Percentiles rank a stretch among this genome's conserved stretches.
phyloP scores from a whole-genome alignment of 1,284 basidiomycete species.

The Ustilago loliicola region DNA sequence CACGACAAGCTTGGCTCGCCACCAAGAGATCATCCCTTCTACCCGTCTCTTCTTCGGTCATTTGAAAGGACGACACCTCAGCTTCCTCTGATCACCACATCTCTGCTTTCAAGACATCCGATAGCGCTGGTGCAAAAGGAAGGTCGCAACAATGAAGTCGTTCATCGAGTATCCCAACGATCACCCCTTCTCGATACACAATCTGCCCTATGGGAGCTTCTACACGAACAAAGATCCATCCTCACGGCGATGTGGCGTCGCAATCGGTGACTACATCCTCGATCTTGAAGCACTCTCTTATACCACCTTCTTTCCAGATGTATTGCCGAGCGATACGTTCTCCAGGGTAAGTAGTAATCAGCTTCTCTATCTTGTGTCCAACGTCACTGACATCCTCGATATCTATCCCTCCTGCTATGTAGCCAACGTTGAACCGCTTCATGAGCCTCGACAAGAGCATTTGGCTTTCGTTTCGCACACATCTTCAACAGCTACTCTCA shows the following conservation, averaged over 20 bases:
- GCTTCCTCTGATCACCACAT: neutral
- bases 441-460: slow-evolving; percentile 16
- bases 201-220: slow-evolving; percentile 58
- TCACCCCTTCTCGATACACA: slow-evolving; percentile 55
- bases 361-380: neutral
- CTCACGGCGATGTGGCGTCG: slow-evolving; percentile 33
- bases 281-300: slow-evolving; percentile 43
- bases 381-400: neutral
- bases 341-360: neutral
- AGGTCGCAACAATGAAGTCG: slow-evolving; percentile 19
- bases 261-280: slow-evolving; percentile 52
- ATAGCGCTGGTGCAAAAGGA: neutral
- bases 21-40: too few relatives aligned
- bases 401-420: neutral
- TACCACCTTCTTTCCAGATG: slow-evolving; percentile 2
- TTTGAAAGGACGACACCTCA: too few relatives aligned
- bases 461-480: slow-evolving; percentile 28
- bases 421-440: slow-evolving; percentile 46
- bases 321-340: neutral
- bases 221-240: slow-evolving; percentile 16
- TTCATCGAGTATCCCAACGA: slow-evolving; percentile 20
- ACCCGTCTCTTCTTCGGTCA: too few relatives aligned
- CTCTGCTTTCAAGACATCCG: neutral
- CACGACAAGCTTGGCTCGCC: too few relatives aligned
- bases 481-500: slow-evolving; percentile 39